Base-by-base conservation (phyloP, 2,329 filamentous ascomycete species). In the Parascedosporium putredinis region DNA sequence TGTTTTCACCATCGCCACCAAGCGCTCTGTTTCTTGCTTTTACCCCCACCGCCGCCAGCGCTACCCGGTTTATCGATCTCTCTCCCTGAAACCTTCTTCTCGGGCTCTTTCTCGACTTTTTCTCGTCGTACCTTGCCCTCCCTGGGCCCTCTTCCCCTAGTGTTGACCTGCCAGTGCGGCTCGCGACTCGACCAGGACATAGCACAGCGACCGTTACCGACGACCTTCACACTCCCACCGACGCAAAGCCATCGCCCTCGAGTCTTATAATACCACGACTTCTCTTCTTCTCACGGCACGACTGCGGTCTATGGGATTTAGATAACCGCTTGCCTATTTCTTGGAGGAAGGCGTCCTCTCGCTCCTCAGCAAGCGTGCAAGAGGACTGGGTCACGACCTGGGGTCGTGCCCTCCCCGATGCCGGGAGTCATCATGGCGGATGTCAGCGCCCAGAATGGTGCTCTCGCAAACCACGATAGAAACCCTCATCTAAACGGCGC, bases 391-490 rank as follows among this genome's bases (percentile, higher is more conserved):
- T 42, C 18, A 9, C 34, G 14, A 16, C 44, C 16, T 44, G 29
- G 16, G 36, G 24, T 27, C 33, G 27, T 18, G 36, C 44, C 38
- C 43, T 29, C 52, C 55, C 61, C 58, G 59, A 78, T 77, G 75
- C 73, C 75, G 55, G 72, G 74, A 58, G 60, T 68, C 58, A 67
- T 76, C 67, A 72, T 68, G 57, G 78, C 78, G 74, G 74, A 78
- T 56, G 71, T 72, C 65, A 73, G 73, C 63, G 67, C 64, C 60
- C 69, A 71, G 60, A 74, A 74, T 60, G 73, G 73, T 56, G 66
- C 68, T 59, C 74, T 70, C 60, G 73, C 72, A 57, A 75, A 79
- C 60, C 73, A 79, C 62, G 73, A 79, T 59, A 73, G 73, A 70
- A 68, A 73, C 54, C 51, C 59, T 43, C 64, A 63, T 54, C 56